Evolutionary conservation across 2,329 filamentous ascomycete species (phyloP).

Genomic region (Metarhizium album): DNA sequence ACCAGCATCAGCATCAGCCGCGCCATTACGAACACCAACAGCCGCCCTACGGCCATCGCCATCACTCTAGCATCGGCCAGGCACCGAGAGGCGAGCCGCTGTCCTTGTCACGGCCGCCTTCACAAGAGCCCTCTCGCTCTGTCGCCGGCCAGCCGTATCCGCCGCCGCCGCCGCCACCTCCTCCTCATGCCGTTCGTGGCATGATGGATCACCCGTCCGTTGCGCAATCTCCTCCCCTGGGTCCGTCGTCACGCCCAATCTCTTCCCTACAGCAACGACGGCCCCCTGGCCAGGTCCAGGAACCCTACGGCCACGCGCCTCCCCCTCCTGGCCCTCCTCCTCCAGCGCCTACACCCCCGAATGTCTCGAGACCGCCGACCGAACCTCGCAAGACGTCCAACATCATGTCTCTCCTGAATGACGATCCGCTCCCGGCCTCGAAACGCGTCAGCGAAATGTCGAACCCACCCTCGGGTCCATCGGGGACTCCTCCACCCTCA

Average conservation of each 20-base stretch:
- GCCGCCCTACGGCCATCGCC: constrained; percentile 27
- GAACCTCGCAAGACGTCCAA: constrained; percentile 50
- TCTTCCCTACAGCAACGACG: constrained; percentile 26
- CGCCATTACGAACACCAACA: constrained; percentile 30
- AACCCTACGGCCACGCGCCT: constrained; percentile 20
- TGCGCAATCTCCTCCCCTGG: constrained; percentile 27
- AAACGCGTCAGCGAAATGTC: constrained; percentile 42
- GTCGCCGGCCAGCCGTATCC: constrained; percentile 23
- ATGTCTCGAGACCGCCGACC: constrained; percentile 25
- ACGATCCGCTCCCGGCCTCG: constrained; percentile 41
- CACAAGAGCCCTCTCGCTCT: constrained; percentile 33
- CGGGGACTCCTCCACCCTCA: constrained; percentile 40
- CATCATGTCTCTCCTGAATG: constrained; percentile 52
- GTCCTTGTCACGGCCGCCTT: constrained; percentile 25
- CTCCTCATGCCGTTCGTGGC: constrained; percentile 28
- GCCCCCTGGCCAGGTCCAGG: constrained; percentile 19
- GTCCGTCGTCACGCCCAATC: constrained; percentile 26
- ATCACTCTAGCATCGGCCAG: constrained; percentile 27
- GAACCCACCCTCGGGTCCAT: constrained; percentile 27
- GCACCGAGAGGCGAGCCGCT: constrained; percentile 28
- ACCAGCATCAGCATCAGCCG: constrained; percentile 17
- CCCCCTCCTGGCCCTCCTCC: constrained; percentile 12
- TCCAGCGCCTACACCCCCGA: background rate
- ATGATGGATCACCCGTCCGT: constrained; percentile 29
- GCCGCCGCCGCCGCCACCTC: constrained; percentile 14